A percentile compares a stretch with the other conserved stretches of the same genome.
phyloP scores from a whole-genome alignment of 1,284 basidiomycete genomes.

The Hypsizygus ulmarius region DNA sequence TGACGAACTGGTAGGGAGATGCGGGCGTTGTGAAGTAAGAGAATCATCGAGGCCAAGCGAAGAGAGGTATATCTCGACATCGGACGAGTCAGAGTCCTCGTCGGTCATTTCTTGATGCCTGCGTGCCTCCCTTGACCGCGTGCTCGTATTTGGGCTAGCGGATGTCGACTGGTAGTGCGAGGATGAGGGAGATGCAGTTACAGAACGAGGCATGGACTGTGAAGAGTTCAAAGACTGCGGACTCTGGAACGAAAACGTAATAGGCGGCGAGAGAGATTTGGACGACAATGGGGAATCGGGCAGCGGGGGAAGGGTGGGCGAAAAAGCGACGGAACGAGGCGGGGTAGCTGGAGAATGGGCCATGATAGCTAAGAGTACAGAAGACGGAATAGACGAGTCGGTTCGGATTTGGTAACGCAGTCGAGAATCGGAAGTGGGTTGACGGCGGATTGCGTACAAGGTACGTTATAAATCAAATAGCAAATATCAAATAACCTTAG shows the following conservation, averaged over 20 bases:
- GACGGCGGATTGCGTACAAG: conserved; percentile 14
- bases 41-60: conserved; percentile 28
- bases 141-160: conserved; percentile 10
- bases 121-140: background rate
- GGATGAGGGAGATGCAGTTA: conserved; percentile 9
- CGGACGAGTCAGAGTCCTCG: conserved; percentile 29
- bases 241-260: background rate
- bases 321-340: conserved; percentile 2
- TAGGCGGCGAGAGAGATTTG: background rate
- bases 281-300: conserved; percentile 17
- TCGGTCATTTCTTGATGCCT: conserved; percentile 17
- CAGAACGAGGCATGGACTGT: conserved; percentile 1
- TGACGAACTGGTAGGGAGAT: conserved; percentile 3
- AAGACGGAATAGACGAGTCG: background rate
- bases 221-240: background rate
- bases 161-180: conserved; percentile 12
- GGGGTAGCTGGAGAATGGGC: conserved; percentile 1
- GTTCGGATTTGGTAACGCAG: conserved; percentile 17
- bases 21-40: conserved; percentile 1
- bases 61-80: conserved; percentile 33
- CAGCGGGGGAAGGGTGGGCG: conserved; percentile 11
- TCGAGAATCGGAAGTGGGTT: conserved; percentile 4
- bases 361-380: conserved; percentile 3
- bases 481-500: conserved; percentile 18
- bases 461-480: conserved; percentile 17